Percentiles rank a stretch among this genome's conserved stretches.
These are phyloP conservation scores for Phytopythium boreale DNA, from an alignment of 352 stramenopile species.

Conservation along the genomic window DNA sequence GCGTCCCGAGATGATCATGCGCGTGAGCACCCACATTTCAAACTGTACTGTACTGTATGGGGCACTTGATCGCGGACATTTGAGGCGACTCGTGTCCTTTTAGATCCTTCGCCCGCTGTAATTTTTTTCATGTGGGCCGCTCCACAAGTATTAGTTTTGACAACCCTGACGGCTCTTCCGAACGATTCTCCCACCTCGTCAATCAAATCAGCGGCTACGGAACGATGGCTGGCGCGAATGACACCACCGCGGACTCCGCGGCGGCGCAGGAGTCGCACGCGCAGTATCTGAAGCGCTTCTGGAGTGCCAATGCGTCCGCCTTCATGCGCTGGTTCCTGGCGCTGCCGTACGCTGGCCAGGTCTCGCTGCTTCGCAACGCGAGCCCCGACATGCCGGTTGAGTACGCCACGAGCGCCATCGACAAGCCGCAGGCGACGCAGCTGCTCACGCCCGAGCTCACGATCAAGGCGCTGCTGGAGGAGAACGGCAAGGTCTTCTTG, in stretches of 20 bases:
- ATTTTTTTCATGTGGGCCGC: too few relatives aligned
- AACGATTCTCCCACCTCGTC: not conserved
- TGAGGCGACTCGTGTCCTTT: too few relatives aligned
- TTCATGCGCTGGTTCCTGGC: slow-evolving; percentile 88
- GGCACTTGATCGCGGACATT: too few relatives aligned
- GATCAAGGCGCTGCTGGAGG: slow-evolving; percentile 66
- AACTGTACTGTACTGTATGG: too few relatives aligned
- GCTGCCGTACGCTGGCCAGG: slow-evolving; percentile 70
- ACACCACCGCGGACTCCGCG: not conserved
- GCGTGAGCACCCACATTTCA: not conserved
- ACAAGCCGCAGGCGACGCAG: slow-evolving; percentile 55
- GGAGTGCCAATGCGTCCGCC: slow-evolving; percentile 56
- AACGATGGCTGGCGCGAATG: slow-evolving; percentile 30
- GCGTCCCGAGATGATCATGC: not conserved
- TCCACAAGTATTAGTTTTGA: too few relatives aligned
- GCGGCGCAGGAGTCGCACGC: slow-evolving; percentile 31
- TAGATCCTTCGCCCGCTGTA: too few relatives aligned
- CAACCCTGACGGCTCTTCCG: too few relatives aligned
- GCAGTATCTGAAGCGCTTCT: slow-evolving; percentile 73
- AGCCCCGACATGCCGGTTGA: slow-evolving; percentile 66
- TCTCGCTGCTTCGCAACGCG: slow-evolving; percentile 76
- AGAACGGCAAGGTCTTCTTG: slow-evolving; percentile 78
- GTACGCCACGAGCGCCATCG: slow-evolving; percentile 41
- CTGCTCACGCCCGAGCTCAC: slow-evolving; percentile 71
- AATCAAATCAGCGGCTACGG: not conserved